Base-by-base conservation (phyloP, 2,329 filamentous ascomycete genomes). In the Allantophomopsis cytisporea region DNA sequence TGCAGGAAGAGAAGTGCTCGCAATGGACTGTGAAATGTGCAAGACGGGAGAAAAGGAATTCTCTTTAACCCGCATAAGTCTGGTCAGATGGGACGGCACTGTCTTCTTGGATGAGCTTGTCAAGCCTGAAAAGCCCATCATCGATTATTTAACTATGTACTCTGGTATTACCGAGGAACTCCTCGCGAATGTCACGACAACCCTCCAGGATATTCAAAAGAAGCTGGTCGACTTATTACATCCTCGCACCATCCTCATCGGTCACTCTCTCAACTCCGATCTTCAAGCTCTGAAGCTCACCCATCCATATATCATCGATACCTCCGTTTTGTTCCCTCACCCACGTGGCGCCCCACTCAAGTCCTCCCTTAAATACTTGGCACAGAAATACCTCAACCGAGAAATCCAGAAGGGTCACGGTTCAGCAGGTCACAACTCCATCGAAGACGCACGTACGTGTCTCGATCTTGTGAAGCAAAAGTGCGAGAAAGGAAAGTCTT, bases 11-110 rank as follows among this genome's bases (percentile, higher is more conserved):
- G 72, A 80, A 31, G 65, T 95, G 10, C 65, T 93, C 37, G 81
- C 86, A 1, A 67, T 98, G 40, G 91, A 98, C 57, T 98, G 91
- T 60, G 91, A 98, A 60, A 98, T 98, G 91, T 94, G 88, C 57
- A 79, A 86, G 62, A 93, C 87, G 2, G 83, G 80, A 43, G 76
- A 81, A 44, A 77, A 77, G 36, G 74, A 84, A 47, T 85, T 82
- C 46, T 85, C 88, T 30, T 75, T 98, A 34, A 93, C 91, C 2
- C 78, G 91, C 41, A 81, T 96, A 55, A 95, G 87, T 55, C 60
- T 96, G 31, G 66, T 98, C 7, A 67, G 77, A 43, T 98, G 91
- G 89, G 76, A 87, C 49, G 88, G 88, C 37, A 73, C 76, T 28
- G 72, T 83, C 8, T 68, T 94, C 13, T 62, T 96, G 38, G 91